Base-by-base conservation (phyloP, 2,329 filamentous ascomycete species). In the Bipolaris bicolor region DNA sequence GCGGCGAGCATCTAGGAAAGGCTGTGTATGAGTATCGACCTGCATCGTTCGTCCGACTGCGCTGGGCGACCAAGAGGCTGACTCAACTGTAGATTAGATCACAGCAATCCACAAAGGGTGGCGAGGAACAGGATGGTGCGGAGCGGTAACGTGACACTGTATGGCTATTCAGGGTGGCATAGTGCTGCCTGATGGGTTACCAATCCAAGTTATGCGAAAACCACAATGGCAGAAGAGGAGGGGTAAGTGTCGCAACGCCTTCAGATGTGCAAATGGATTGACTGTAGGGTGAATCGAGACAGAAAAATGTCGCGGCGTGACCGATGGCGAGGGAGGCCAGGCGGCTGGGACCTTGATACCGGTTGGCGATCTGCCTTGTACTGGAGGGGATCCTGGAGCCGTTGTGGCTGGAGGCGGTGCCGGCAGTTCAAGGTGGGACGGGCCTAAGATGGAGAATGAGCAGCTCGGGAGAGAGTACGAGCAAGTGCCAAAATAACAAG, bases 391-490 rank as follows among this genome's bases (percentile, higher is more conserved):
- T 56, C 41, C 57, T 49, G 52, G 60, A 68, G 62, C 62, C 52
- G 70, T 63, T 60, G 63, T 69, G 65, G 65, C 63, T 67, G 69
- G 62, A 68, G 72, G 72, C 68, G 66, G 70, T 73, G 70, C 70
- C 65, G 64, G 64, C 62, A 54, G 60, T 63, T 55, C 64, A 64
- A 64, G 55, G 63, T 60, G 60, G 68, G 64, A 66, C 60, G 60
- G 67, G 63, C 59, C 62, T 63, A 58, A 58, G 60, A 61, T 67
- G 63, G 67, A 57, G 62, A 60, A 60, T 57, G 58, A 49, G 61
- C 56, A 57, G 58, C 52, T 60, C 61, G 33, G 57, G 64, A 54
- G 60, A 60, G 66, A 61, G 68, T 53, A 67, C 57, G 65, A 56
- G 67, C 58, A 63, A 65, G 60, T 55, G 55, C 59, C 63, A 57